Evolutionary conservation across 106 monocot species (phyloP), one percentile per base, ranked within the genome.

Genomic region (Dactylorhiza incarnata): DNA sequence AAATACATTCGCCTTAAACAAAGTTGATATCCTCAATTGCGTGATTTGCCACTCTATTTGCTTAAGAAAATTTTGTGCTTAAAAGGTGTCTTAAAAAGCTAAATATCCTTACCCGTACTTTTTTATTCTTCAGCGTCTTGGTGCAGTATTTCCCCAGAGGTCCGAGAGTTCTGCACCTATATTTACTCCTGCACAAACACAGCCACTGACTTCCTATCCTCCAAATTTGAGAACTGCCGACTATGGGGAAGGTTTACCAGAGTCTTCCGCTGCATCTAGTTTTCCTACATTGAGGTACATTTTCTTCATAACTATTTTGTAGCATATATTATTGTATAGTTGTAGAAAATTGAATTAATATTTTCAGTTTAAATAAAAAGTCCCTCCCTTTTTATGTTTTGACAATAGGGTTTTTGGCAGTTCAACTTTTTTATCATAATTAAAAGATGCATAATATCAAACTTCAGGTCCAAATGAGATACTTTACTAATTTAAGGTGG

Each of bases 141-240:
- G 54, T 74, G 53, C 54, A 29, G 51, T 74, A 23, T 74, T 74
- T 74, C 74, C 74, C 55, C 37, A 74, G 43, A 74, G 74, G 49
- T 49, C 79, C 59, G 87, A 85, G 53, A 78, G 76, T 5, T 53
- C 83, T 78, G 82, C 83, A 56, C 87, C 85, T 26, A 75, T 84
- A 74, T 84, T 87, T 78, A 86, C 81, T 78, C 80, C 75, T 77
- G 62, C 80, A 78, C 84, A 84, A 25, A 78, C 82, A 76, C 81
- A 76, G 48, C 84, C 84, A 69, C 69, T 84, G 74, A 8, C 83
- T 73, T 79, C 73, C 44, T 56, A 86, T 82, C 83, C 81, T 77
- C 75, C 58, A 78, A 47, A 75, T 50, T 45, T 76, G 46, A 76
- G 54, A 29, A 76, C 44, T 63, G 19, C 82, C 45, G 80, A 84